Evolutionary conservation across 495 filamentous ascomycete genomes (phyloP).

Genomic region (Aspergillus sparsus): DNA sequence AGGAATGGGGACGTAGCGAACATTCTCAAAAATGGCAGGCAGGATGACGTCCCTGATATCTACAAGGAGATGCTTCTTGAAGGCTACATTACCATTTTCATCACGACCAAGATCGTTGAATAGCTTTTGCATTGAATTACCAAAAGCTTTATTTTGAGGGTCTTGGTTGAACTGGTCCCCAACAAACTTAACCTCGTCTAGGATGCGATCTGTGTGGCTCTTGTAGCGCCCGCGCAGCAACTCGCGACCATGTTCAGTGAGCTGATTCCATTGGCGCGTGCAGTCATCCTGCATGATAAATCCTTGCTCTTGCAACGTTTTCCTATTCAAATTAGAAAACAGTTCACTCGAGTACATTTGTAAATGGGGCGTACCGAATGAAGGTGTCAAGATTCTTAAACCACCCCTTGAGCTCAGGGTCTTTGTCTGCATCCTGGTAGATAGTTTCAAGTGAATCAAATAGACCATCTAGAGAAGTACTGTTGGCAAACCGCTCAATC

Average conservation of each 20-base stretch:
- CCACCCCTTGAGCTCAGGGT: constrained; percentile 86
- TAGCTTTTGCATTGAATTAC: constrained; percentile 72
- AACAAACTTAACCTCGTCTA: constrained; percentile 89
- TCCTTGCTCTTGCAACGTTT: constrained; percentile 83
- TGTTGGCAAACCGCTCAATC: constrained; percentile 94
- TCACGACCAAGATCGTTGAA: constrained; percentile 87
- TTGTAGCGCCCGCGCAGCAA: constrained; percentile 88
- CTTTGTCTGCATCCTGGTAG: constrained; percentile 87
- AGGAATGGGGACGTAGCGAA: constrained; percentile 91
- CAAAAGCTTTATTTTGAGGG: constrained; percentile 79
- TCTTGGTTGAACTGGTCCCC: constrained; percentile 87
- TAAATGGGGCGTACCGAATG: constrained; percentile 53
- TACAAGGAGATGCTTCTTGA: constrained; percentile 90
- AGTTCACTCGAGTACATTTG: neutral
- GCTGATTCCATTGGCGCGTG: constrained; percentile 77
- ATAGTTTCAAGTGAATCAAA: constrained; percentile 83
- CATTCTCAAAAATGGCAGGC: constrained; percentile 78
- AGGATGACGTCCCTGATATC: constrained; percentile 86
- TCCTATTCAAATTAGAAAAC: constrained; percentile 33
- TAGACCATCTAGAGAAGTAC: constrained; percentile 82
- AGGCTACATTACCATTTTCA: constrained; percentile 76
- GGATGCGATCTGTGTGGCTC: constrained; percentile 80
- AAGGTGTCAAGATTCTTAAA: constrained; percentile 78
- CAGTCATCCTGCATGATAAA: constrained; percentile 84
- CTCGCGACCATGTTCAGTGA: constrained; percentile 86